Evolutionary conservation across 2,329 filamentous ascomycete genomes (phyloP).

Genomic region (Mycosphaerella sp.): DNA sequence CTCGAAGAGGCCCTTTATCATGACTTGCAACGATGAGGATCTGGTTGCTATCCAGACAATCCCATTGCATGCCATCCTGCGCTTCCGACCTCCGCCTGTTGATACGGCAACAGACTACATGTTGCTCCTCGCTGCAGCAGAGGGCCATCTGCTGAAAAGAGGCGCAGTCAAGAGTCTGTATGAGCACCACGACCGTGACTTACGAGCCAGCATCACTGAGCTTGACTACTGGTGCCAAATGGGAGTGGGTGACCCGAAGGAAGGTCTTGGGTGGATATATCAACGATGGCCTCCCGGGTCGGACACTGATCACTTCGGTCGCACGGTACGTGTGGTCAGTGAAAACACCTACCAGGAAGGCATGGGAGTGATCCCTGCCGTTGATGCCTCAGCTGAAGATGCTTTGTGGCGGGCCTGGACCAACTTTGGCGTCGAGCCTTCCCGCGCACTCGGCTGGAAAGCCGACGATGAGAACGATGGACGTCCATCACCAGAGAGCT

Average conservation of each 20-base stretch:
- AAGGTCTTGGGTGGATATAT: conserved; percentile 85
- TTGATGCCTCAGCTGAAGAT: conserved; percentile 52
- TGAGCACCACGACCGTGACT: conserved; percentile 59
- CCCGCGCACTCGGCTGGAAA: conserved; percentile 37
- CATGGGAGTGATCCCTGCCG: conserved; percentile 62
- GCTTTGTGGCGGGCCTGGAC: conserved; percentile 59
- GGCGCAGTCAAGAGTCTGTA: conserved; percentile 65
- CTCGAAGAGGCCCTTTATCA: conserved; percentile 85
- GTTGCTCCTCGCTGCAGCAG: conserved; percentile 73
- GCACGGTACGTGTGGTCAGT: conserved; percentile 71
- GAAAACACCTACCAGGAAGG: conserved; percentile 67
- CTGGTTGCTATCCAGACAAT: conserved; percentile 68
- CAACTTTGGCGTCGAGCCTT: conserved; percentile 53
- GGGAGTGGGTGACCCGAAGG: conserved; percentile 79
- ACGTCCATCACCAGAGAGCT: background rate
- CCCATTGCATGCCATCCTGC: conserved; percentile 78
- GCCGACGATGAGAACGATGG: background rate
- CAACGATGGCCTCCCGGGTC: conserved; percentile 66
- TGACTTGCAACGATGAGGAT: conserved; percentile 92
- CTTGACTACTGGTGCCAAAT: conserved; percentile 98
- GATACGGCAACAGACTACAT: conserved; percentile 72
- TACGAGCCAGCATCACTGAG: conserved; percentile 75
- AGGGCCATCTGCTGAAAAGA: conserved; percentile 73
- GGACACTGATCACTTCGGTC: conserved; percentile 61
- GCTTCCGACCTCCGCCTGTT: conserved; percentile 60